Base-by-base conservation (phyloP, 2,329 filamentous ascomycete species). In the Fusarium sp. region DNA sequence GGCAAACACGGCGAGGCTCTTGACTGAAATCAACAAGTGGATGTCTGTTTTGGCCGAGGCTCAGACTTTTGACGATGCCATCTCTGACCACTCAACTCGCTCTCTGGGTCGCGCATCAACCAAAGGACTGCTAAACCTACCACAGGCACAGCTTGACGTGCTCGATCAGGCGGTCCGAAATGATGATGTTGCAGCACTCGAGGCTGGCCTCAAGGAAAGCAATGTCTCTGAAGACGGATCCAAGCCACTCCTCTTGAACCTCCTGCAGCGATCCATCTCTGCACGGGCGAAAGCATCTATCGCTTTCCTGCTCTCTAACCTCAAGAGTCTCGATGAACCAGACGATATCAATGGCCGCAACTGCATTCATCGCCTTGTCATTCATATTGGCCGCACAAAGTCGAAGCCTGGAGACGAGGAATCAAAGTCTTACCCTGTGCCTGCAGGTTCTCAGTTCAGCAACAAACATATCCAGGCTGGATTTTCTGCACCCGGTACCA, bases 271-370 rank as follows among this genome's bases (percentile, higher is more conserved):
- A 69, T 89, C 93, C 1, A 94, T 97, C 67, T 92, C 93, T 4
- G 89, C 89, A 67, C 90, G 91, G 60, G 90, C 94, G 0, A 92
- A 89, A 77, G 83, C 86, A 27, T 95, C 91, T 78, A 93, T 98
- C 59, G 85, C 89, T n/a, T 89, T 89, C 67, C 87, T 98, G 2
- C 83, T 99, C 3, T 84, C 86, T 13, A 88, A 91, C 48, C 88
- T 97, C 61, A 88, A 91, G 52, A 92, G 90, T 1, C 87, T 98
- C 3, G 92, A 97, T 59, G 95, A 98, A 80, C 90, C 93, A 3
- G 94, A 97, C 76, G 97, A 98, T 80, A 95, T 99, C 80, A 98
- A 98, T 83, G 92, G 93, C 78, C 92, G 97, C 14, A 99, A 98
- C 81, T 97, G 95, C 81, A 91, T 99, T 58, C 97, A 99, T 81